Base-by-base conservation (phyloP, 305 asterid genomes). In the Rubia balearica region DNA sequence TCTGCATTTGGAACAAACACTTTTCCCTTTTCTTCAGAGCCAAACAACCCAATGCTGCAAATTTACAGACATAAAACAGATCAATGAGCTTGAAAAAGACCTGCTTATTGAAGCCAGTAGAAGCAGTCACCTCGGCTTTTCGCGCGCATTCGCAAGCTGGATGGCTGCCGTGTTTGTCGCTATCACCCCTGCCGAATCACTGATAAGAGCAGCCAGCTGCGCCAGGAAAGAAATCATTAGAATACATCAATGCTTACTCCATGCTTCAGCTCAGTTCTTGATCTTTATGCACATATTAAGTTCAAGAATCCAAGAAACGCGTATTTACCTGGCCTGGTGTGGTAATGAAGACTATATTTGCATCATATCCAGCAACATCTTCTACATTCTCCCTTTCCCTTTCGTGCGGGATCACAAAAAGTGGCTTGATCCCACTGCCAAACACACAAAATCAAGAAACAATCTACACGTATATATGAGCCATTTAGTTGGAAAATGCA, bases 361-460 rank as follows among this genome's bases (percentile, higher is more conserved):
- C 87, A 80, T 84, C 90, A 5, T 84, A 84, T 65, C 96, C 90
- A 45, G 83, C 88, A n/a, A 83, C 81, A 6, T 88, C 84, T 78
- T 88, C 89, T 4, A 89, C 88, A 51, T 84, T 77, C 76, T 84
- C 95, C 74, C 98, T 85, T 74, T 86, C 95, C 65, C 78, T 89
- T 85, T 91, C 96, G 51, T 89, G 97, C 62, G 97, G 97, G 79
- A 89, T 85, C 71, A 89, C 96, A 66, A 86, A 91, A 11, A 91
- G 78, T 9, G 96, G 90, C 56, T 79, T 86, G 49, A 91, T 72
- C 69, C 96, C 96, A 27, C 96, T 89, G 86, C 62, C 72, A 53
- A 68, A 46, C 5, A 67, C 10, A 24, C 17, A 65, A 48, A 45
- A 49, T 36, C 68, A 71, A 19, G 13, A 57, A 57, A 57, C 24